A percentile compares a stretch with the other conserved stretches of the same genome.
These are phyloP conservation scores for Zygosaccharomyces lentus DNA, from an alignment of 805 yeast species.

Conservation along the genomic window DNA sequence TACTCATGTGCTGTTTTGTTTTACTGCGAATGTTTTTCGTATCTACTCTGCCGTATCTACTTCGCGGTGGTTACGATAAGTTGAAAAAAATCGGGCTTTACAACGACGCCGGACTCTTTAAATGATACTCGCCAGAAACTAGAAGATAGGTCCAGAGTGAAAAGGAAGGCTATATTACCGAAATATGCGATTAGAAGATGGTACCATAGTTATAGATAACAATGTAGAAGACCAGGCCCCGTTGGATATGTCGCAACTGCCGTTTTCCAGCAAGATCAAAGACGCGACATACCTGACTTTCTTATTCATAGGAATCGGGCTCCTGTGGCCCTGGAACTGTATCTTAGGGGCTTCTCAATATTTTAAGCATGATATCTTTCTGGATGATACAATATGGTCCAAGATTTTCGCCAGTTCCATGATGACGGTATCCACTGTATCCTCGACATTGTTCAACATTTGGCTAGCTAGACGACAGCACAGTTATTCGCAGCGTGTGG, in stretches of 20 bases:
- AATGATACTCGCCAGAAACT: too few relatives aligned
- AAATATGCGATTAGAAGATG: neutral
- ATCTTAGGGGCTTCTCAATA: conserved; percentile 82
- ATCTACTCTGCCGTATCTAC: neutral
- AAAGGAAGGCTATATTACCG: neutral
- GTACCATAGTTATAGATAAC: neutral
- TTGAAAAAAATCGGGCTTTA: neutral
- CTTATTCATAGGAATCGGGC: conserved; percentile 65
- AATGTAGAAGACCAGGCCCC: neutral
- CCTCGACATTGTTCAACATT: conserved; percentile 56
- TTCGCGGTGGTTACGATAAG: neutral
- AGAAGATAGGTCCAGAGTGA: too few relatives aligned
- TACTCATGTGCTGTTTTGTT: neutral
- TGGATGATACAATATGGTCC: conserved; percentile 46
- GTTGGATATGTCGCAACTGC: conserved; percentile 1
- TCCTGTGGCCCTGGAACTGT: conserved; percentile 97
- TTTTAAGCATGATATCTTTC: conserved; percentile 56
- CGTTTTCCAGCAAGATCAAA: conserved; percentile 19
- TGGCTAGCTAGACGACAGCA: conserved; percentile 62
- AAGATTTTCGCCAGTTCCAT: conserved; percentile 70
- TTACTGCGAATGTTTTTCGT: neutral
- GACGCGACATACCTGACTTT: conserved; percentile 51
- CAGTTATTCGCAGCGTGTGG: conserved; percentile 52
- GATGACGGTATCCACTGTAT: conserved; percentile 79
- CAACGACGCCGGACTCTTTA: neutral